Conservation (phyloP, 2,329 filamentous ascomycete genomes). For the Coccinonectria pachysandricola region DNA sequence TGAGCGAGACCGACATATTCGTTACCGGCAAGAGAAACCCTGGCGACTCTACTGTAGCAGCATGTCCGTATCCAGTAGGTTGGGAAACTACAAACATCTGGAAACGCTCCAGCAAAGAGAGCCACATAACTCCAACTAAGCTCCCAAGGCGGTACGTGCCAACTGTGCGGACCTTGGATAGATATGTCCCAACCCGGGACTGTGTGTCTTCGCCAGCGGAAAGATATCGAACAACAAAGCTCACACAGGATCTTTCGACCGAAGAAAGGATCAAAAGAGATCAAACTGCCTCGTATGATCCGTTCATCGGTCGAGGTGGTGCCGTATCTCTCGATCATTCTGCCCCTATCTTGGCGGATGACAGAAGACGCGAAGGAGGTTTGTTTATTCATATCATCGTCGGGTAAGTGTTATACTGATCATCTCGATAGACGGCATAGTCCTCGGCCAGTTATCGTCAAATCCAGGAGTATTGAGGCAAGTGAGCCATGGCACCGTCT, state of each 20-base stretch:
- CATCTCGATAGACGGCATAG: conserved; percentile 10
- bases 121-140: too few species aligned
- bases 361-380: conserved; percentile 8
- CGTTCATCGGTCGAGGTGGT: conserved; percentile 27
- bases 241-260: conserved; percentile 29
- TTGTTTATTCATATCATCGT: neutral
- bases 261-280: conserved; percentile 36
- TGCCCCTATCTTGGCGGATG: conserved; percentile 8
- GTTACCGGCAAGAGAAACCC: too few species aligned
- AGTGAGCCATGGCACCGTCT: conserved; percentile 59
- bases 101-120: too few species aligned
- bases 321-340: conserved; percentile 5
- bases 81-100: too few species aligned
- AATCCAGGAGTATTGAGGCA: conserved; percentile 28
- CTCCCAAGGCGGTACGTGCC: conserved; percentile 2
- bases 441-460: conserved; percentile 16
- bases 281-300: conserved; percentile 29
- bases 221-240: conserved; percentile 36
- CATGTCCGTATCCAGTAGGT: too few species aligned
- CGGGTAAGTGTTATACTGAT: conserved; percentile 4
- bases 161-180: conserved; percentile 27
- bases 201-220: conserved; percentile 26
- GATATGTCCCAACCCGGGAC: conserved; percentile 39
- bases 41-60: too few species aligned
- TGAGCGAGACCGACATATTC: too few species aligned